Evolutionary conservation across 495 filamentous ascomycete species (phyloP).

Genomic region (Patellaria atrata): DNA sequence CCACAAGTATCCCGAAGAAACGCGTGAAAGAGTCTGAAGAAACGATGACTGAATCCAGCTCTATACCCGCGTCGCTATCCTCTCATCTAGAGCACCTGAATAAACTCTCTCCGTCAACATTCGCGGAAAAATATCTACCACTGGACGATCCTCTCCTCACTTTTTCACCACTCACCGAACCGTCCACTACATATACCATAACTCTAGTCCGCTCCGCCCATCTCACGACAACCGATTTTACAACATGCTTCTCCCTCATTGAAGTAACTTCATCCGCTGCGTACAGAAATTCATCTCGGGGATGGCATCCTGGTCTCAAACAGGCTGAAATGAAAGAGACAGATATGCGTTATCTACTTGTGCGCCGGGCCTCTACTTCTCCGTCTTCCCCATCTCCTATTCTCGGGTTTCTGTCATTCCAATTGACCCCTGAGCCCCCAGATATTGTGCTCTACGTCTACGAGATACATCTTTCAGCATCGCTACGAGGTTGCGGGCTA

Average conservation of each 20-base stretch:
- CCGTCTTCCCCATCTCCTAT: background rate
- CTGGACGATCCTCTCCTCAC: conserved; percentile 20
- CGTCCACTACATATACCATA: conserved; percentile 25
- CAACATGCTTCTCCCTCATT: conserved; percentile 56
- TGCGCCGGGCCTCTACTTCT: conserved; percentile 2
- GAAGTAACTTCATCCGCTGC: conserved; percentile 49
- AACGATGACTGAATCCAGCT: background rate
- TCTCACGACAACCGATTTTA: conserved; percentile 39
- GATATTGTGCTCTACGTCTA: conserved; percentile 66
- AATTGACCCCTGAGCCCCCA: conserved; percentile 56
- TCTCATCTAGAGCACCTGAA: background rate
- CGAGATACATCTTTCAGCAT: conserved; percentile 59
- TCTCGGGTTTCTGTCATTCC: conserved; percentile 60
- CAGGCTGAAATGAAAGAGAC: conserved; percentile 58
- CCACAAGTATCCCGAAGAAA: background rate
- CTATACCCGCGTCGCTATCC: background rate
- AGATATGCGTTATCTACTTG: conserved; percentile 34
- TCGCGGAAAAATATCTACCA: conserved; percentile 8
- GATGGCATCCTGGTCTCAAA: conserved; percentile 62
- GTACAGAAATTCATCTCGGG: conserved; percentile 47
- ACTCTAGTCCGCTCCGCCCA: conserved; percentile 33
- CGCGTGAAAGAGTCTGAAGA: background rate
- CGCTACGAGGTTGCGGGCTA: conserved; percentile 36
- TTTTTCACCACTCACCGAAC: background rate
- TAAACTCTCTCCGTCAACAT: background rate